Conservation (phyloP, 257 asterid species). For the Lycium barbarum region DNA sequence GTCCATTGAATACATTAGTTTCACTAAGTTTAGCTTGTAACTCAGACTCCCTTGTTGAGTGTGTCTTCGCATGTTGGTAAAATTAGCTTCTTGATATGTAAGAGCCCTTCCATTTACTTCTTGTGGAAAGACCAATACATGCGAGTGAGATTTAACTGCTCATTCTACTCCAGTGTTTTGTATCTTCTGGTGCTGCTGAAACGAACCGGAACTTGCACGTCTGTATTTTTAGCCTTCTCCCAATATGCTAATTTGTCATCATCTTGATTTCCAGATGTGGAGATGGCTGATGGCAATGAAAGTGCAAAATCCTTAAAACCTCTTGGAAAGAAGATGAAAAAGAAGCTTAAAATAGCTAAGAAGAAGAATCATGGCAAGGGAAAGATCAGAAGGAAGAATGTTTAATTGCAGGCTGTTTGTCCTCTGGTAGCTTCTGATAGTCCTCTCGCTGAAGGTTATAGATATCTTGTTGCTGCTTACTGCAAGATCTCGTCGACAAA, state of each 20-base stretch:
- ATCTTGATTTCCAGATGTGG: slow-evolving; percentile 58
- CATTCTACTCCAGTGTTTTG: not conserved
- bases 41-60: not conserved
- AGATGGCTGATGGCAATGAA: slow-evolving; percentile 49
- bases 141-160: not conserved
- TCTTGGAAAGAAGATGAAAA: slow-evolving; percentile 84
- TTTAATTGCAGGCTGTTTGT: slow-evolving; percentile 34
- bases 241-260: not conserved
- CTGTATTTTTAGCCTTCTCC: not conserved
- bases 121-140: not conserved
- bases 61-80: not conserved
- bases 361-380: slow-evolving; percentile 72
- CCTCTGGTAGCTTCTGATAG: not conserved
- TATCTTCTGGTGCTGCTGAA: not conserved
- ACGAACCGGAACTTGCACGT: not conserved
- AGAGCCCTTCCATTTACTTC: not conserved
- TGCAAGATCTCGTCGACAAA: not conserved
- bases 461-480: not conserved
- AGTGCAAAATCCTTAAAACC: slow-evolving; percentile 62
- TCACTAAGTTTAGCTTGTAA: not conserved
- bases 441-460: not conserved
- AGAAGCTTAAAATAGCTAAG: slow-evolving; percentile 75
- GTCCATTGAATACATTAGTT: not conserved
- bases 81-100: not conserved
- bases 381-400: slow-evolving; percentile 72